Evolutionary conservation across 2,329 filamentous ascomycete genomes (phyloP), one percentile per base, ranked within the genome.

Genomic region (Knufia petricola): DNA sequence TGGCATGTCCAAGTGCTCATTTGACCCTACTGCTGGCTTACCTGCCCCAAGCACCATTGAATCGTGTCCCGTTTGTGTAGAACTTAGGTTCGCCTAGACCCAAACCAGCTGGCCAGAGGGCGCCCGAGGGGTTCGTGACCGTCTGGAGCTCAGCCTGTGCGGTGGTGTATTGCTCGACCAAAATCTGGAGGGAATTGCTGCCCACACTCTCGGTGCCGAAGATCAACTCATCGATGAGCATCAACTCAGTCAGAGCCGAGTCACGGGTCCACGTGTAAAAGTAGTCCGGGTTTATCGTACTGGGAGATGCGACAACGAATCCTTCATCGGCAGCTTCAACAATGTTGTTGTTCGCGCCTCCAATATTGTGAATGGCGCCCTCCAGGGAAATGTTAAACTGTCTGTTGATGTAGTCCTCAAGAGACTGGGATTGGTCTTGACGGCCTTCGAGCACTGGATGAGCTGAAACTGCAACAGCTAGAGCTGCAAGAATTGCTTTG

Each of bases 201-300:
- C 82, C 84, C 34, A 67, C 68, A 3, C 66, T 66, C 1, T 69
- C 65, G 55, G 82, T 74, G 39, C 81, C 84, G 39, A 68, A 69
- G 50, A 79, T 69, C 59, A 87, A 82, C n/a, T 75, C 73, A 56
- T 88, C 85, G 4, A 84, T 71, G 19, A 89, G 67, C 41, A 72
- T 70, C 68, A 86, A 86, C 66, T 84, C 78, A 3, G 80, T 79
- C 26, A 89, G 71, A 19, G 81, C 82, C n/a, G 81, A 75, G 61
- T 90, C 85, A 61, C 85, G 71, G 3, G 81, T 87, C 85, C 85
- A 89, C 1, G 82, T 86, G 61, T 80, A 89, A 61, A 76, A 87
- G 65, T 89, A 80, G 57, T 78, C 63, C 1, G 76, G 76, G 59
- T 78, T 66, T 3, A 56, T 62, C 37, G 67, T 76, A 12, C 73